Evolutionary conservation across 768 basidiomycete genomes (phyloP), one percentile per base, ranked within the genome.

Genomic region (Lyophyllum shimeji): DNA sequence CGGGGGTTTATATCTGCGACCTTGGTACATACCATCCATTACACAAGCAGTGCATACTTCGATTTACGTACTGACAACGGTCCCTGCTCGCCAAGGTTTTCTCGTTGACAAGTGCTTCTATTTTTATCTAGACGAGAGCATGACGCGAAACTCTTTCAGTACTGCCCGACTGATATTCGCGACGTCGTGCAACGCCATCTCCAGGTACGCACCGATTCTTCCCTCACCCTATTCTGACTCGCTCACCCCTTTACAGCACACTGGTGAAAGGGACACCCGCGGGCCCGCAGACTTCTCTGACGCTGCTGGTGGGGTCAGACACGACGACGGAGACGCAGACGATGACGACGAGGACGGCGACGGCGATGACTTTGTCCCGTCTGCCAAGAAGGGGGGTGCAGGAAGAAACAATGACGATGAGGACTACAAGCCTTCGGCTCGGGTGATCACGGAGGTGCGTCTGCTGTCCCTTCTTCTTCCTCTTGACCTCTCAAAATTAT

Each of bases 131-230:
- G 60, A 58, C 37, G 60, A 61, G 46, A 61, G 60, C 87, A 88
- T 66, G 81, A 85, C 63, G 68, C 82, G 61, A 88, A 87, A 68
- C 77, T 87, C n/a, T 86, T 84, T 68, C 84, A 89, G 64, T 89
- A 89, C 60, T 83, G 82, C 67, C 89, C 87, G 4, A 65, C 61
- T 15, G 83, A 86, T 64, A 77, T 82, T 55, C 74, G 80, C 54
- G 74, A 77, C 56, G 81, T 87, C 54, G 79, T 89, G 21, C 76
- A 84, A 59, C 79, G 84, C 50, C 85, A 87, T 66, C 60, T 82
- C 39, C 72, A 79, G 25, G 74, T 76, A 57, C 37, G 71, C 64
- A 21, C 25, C 29, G 8, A 11, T 17, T n/a, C 3, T 25, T 18
- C 23, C 6, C 23, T 50, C 29, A 4, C 7, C 15, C 31, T n/a